These are phyloP conservation scores for Rhododendron kiyosumense DNA, from an alignment of 148 eudicot genomes.

Conservation along the genomic window DNA sequence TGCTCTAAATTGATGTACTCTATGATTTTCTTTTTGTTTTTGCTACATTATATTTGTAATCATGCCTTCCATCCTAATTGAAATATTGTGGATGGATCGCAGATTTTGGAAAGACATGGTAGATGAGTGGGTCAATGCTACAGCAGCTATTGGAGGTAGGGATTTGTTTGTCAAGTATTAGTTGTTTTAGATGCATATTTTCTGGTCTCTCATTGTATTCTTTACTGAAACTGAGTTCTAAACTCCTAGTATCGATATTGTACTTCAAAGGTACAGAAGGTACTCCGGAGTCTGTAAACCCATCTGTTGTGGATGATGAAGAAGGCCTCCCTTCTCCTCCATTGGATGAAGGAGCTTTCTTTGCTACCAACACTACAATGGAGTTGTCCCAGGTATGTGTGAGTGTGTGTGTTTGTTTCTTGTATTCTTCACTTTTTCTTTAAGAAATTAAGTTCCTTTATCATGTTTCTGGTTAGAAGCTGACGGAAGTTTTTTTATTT, in stretches of 20 bases:
- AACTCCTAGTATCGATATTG: neutral
- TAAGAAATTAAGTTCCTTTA: neutral
- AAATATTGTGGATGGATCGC: slow-evolving; percentile 14
- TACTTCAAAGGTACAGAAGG: slow-evolving; percentile 35
- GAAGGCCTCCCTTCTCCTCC: slow-evolving; percentile 98
- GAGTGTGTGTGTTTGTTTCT: neutral
- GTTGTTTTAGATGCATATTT: neutral
- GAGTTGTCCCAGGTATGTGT: slow-evolving; percentile 61
- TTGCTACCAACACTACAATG: slow-evolving; percentile 39
- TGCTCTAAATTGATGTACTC: neutral
- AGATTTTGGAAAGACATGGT: slow-evolving; percentile 79
- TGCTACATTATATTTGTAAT: neutral
- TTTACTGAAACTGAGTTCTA: neutral
- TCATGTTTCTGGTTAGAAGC: slow-evolving; percentile 15
- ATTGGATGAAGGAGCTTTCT: slow-evolving; percentile 66
- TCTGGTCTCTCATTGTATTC: neutral
- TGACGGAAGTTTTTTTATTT: slow-evolving; percentile 31
- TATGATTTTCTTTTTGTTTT: neutral
- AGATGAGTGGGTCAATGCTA: slow-evolving; percentile 68
- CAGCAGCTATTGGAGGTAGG: slow-evolving; percentile 49
- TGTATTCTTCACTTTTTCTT: neutral
- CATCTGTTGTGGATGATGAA: slow-evolving; percentile 76
- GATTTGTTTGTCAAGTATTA: neutral
- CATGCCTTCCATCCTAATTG: neutral
- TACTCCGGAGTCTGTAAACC: slow-evolving; percentile 76